Base-by-base conservation (phyloP, 768 basidiomycete species). In the Auriscalpium vulgare region DNA sequence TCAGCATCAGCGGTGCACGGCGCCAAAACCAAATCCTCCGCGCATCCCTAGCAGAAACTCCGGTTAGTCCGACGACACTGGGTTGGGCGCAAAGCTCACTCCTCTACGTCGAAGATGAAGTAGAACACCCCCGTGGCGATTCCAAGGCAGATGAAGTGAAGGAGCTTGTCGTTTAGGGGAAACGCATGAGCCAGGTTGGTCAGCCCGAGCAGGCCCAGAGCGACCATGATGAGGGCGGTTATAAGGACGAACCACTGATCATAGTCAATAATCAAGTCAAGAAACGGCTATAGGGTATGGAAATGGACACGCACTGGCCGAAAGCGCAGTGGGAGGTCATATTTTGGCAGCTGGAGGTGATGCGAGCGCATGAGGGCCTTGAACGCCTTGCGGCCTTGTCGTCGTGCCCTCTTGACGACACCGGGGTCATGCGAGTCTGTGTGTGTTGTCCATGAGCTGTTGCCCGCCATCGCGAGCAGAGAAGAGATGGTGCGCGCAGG, bases 11-110 rank as follows among this genome's bases (percentile, higher is more conserved):
- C 9, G 80, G 77, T 29, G 82, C 78, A 66, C 86, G 78, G 34
- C 90, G 79, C 91, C 91, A 93, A 62, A 90, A 86, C 90, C 91
- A 93, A 69, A 92, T 79, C 59, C 90, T 77, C 57, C 90, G 74
- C 8, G 85, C 83, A 53, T 84, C 84, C 67, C 91, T 43, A 34
- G 14, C 16, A 16, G 48, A 36, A 57, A 57, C 48, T 37, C 47
- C 11, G 37, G 36, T 35, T 16, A 9, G 21, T 8, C 8, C 50
- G 37, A 38, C 17, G 11, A 11, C 38, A 23, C 46, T 37, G 21
- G 34, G 9, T 48, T 44, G 34, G 45, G 48, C 38, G 23, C 53
- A 5, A 19, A 17, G 72, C 87, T 67, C 62, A 93, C 90, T 93
- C 91, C 57, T 93, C 91, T 9, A 91, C 84, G 63, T 93, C 91